Evolutionary conservation across 495 filamentous ascomycete genomes (phyloP), one percentile per base, ranked within the genome.

Genomic region (Letharia columbiana): DNA sequence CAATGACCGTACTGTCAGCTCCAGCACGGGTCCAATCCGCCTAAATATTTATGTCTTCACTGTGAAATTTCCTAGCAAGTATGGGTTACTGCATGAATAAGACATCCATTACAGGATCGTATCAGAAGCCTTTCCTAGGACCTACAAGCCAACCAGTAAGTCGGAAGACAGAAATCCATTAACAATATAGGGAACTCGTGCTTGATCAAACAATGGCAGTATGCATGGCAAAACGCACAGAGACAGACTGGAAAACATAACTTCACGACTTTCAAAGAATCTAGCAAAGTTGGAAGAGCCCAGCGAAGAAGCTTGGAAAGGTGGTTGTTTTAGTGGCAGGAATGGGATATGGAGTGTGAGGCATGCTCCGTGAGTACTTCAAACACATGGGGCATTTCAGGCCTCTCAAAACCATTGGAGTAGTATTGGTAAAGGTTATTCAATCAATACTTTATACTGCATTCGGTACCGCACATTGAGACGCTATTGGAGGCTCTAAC

Each of bases 401-500:
- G 33, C 54, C 54, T 57, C 54, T 7, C 4, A 11, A 4, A 57
- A 37, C 33, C 54, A 57, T 37, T 57, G 54, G 33, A 33, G 20
- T 11, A n/a, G 0, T 15, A 57, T 18, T 37, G 6, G 0, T 37
- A 39, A 37, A 33, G 33, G 33, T 20, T 20, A 37, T 37, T 57
- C 0, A 20, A 37, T 57, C 15, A 15, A 35, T 3, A 57, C 12
- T 28, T 28, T 28, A 28, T 28, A n/a, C 54, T 57, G 54, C 6
- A 37, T 35, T 57, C 1, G 20, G 15, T 37, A 37, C 54, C 0
- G 17, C 33, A 57, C n/a, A 33, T 37, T 37, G 54, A 57, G 54
- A 57, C 54, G 54, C 54, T 57, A 57, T 57, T 57, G 31, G 33
- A 57, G 2, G 31, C 33, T 57, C 54, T 57, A 57, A 37, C 2